Percentiles rank a stretch among this genome's conserved stretches.
phyloP scores from a whole-genome alignment of 2,329 filamentous ascomycete genomes.

The Rachicladosporium sp. region DNA sequence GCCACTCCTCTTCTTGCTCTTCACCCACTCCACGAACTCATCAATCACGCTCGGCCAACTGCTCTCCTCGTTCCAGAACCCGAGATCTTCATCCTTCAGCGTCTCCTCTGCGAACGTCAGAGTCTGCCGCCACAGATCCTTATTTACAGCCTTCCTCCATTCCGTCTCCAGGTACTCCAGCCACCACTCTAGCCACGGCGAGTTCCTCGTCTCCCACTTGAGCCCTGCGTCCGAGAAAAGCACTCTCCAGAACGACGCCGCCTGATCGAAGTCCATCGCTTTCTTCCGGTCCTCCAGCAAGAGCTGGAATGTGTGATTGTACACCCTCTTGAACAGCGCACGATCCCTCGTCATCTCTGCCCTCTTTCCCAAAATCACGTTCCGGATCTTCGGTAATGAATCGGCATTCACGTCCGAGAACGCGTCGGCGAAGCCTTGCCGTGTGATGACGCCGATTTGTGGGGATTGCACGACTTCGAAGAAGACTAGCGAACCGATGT shows the following conservation, averaged over 20 bases:
- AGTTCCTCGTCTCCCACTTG: conserved; percentile 54
- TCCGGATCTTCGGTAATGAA: conserved; percentile 20
- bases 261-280: conserved; percentile 10
- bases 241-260: conserved; percentile 60
- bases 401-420: conserved; percentile 45
- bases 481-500: conserved; percentile 63
- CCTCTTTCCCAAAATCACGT: conserved; percentile 20
- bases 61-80: conserved; percentile 78
- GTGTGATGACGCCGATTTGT: conserved; percentile 68
- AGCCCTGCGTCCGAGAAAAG: conserved; percentile 58
- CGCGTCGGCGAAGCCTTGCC: conserved; percentile 62
- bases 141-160: conserved; percentile 77
- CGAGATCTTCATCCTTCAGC: conserved; percentile 58
- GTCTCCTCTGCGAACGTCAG: conserved; percentile 72
- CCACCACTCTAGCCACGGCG: conserved; percentile 73
- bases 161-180: conserved; percentile 59
- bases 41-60: conserved; percentile 92
- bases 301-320: conserved; percentile 26
- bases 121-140: conserved; percentile 93
- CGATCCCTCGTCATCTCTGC: conserved; percentile 15
- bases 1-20: conserved; percentile 35
- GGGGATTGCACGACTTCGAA: conserved; percentile 71
- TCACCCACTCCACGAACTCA: conserved; percentile 77
- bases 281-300: conserved; percentile 6
- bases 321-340: conserved; percentile 22